Percentiles rank a stretch among this genome's conserved stretches.
phyloP scores from a whole-genome alignment of 495 filamentous ascomycete species.

The Xylaria longipes region DNA sequence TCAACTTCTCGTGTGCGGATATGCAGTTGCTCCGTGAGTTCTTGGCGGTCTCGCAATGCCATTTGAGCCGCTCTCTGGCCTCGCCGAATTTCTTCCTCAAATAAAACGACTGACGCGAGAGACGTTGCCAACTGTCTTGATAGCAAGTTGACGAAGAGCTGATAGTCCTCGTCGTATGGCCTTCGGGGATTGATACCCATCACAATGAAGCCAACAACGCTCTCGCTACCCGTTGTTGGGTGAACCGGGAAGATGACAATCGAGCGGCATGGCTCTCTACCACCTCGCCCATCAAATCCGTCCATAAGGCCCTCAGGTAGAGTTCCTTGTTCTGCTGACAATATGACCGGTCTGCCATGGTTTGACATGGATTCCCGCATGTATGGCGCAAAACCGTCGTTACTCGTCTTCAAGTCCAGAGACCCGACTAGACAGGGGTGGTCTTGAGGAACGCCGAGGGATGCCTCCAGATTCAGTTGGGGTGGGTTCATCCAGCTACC shows the following conservation, averaged over 20 bases:
- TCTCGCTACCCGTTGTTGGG: conserved; percentile 67
- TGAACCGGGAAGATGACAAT: conserved; percentile 74
- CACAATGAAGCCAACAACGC: conserved; percentile 69
- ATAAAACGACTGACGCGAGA: conserved; percentile 73
- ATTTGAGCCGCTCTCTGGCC: conserved; percentile 69
- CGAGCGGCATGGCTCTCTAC: conserved; percentile 66
- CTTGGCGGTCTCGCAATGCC: conserved; percentile 68
- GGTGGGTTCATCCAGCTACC: conserved; percentile 60
- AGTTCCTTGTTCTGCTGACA: conserved; percentile 63
- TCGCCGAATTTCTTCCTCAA: conserved; percentile 74
- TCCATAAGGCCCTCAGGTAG: conserved; percentile 63
- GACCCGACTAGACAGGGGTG: conserved; percentile 60
- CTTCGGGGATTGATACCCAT: conserved; percentile 72
- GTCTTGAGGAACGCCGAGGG: conserved; percentile 65
- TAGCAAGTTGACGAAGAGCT: conserved; percentile 71
- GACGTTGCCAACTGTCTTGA: conserved; percentile 73
- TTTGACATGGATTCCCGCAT: conserved; percentile 72
- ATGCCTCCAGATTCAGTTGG: conserved; percentile 64
- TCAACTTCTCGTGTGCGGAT: conserved; percentile 69
- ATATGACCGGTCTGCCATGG: conserved; percentile 58
- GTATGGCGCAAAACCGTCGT: conserved; percentile 68
- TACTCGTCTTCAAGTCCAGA: conserved; percentile 65
- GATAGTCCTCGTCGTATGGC: conserved; percentile 73
- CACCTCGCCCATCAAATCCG: conserved; percentile 68
- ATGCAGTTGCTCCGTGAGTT: conserved; percentile 70